Percentiles rank a stretch among this genome's conserved stretches.
Evolutionary conservation across 305 asterid genomes (phyloP).

Genomic region (Vinca major): DNA sequence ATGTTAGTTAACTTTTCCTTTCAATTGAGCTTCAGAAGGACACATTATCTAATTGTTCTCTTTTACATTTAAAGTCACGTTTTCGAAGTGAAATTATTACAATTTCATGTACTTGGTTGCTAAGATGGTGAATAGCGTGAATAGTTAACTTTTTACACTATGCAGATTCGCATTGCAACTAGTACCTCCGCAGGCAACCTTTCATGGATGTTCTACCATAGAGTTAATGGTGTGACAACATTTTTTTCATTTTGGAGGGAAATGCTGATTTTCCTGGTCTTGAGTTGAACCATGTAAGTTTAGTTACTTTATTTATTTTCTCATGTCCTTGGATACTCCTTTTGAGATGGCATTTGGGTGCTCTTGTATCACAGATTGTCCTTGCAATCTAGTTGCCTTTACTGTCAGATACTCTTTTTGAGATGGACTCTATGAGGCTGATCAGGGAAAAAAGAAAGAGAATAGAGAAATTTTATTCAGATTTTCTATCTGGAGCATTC

Average conservation of each 20-base stretch:
- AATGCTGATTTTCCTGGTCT: conserved; percentile 27
- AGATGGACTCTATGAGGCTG: background rate
- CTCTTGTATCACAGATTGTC: background rate
- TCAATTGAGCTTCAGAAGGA: background rate
- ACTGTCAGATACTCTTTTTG: background rate
- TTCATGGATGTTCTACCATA: conserved; percentile 30
- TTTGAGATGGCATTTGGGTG: background rate
- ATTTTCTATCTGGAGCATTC: background rate
- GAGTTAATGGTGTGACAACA: conserved; percentile 24
- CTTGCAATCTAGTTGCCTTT: background rate
- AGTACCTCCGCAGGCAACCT: conserved; percentile 27
- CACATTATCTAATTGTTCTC: background rate
- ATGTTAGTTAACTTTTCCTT: background rate
- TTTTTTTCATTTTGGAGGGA: conserved; percentile 26
- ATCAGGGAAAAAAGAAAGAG: background rate
- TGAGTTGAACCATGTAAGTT: conserved; percentile 25
- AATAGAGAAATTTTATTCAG: background rate
- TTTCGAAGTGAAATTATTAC: background rate
- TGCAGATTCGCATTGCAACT: conserved; percentile 27
- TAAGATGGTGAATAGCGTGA: background rate
- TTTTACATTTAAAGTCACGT: background rate
- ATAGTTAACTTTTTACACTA: background rate
- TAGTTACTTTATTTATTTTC: background rate
- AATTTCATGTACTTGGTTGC: background rate
- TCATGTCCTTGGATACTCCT: background rate